These are phyloP conservation scores for Echinosophora koreensis DNA, from an alignment of 306 rosid species.

Conservation along the genomic window DNA sequence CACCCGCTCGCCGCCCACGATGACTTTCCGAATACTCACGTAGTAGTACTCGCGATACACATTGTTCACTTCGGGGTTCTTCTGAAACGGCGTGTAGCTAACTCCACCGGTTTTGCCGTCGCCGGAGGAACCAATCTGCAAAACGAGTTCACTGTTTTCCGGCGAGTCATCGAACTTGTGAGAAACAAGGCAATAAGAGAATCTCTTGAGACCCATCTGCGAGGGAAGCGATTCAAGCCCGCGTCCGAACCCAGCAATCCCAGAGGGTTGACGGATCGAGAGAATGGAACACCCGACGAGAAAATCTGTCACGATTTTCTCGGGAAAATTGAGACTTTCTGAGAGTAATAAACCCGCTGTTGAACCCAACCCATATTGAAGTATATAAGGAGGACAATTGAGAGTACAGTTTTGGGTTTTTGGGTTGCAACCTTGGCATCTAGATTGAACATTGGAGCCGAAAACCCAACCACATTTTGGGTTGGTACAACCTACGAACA, in stretches of 20 bases:
- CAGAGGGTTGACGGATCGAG: constrained; percentile 77
- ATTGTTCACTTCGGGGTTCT: constrained; percentile 52
- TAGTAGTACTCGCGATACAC: constrained; percentile 73
- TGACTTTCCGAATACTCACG: constrained; percentile 59
- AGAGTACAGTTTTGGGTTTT: constrained; percentile 52
- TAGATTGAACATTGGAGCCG: constrained; percentile 55
- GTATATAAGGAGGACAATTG: constrained; percentile 66
- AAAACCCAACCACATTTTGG: constrained; percentile 77
- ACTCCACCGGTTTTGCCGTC: constrained; percentile 41
- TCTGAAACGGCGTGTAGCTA: constrained; percentile 74
- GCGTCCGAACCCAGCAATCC: constrained; percentile 94
- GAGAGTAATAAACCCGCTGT: constrained; percentile 71
- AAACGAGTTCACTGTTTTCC: constrained; percentile 67
- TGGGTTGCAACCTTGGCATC: constrained; percentile 58
- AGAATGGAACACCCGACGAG: constrained; percentile 83
- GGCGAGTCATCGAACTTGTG: constrained; percentile 73
- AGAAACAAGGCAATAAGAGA: constrained; percentile 80
- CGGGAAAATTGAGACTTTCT: constrained; percentile 68
- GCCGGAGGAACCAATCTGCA: constrained; percentile 54
- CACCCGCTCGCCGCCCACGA: constrained; percentile 63
- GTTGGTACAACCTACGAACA: constrained; percentile 69
- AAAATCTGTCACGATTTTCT: constrained; percentile 51
- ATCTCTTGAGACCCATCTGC: constrained; percentile 78
- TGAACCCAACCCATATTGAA: constrained; percentile 81
- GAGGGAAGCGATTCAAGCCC: constrained; percentile 76